Percentiles rank a stretch among this genome's conserved stretches.
Evolutionary conservation across 805 yeast genomes (phyloP).

Genomic region (Saturnispora quitensis): DNA sequence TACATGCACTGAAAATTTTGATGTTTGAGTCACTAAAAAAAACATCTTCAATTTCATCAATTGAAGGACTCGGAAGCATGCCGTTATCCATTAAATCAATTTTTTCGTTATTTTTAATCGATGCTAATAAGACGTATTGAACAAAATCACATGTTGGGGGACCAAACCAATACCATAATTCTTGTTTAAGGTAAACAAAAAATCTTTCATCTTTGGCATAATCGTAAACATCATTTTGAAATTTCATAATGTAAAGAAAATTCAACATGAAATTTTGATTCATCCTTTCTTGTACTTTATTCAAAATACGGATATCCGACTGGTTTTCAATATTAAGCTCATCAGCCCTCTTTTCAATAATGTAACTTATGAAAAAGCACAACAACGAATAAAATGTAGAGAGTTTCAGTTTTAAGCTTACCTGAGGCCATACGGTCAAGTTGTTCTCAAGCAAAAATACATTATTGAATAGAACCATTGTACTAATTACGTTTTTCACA

Average conservation of each 20-base stretch:
- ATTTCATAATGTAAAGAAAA: constrained; percentile 1
- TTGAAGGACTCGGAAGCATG: not conserved
- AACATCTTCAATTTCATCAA: not conserved
- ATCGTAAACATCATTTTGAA: not conserved
- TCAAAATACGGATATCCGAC: not conserved
- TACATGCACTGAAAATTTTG: not conserved
- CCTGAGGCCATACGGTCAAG: constrained; percentile 6
- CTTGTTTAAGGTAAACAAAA: not conserved
- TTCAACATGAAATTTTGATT: not conserved
- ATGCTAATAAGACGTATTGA: not conserved
- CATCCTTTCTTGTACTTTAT: not conserved
- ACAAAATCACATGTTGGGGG: not conserved
- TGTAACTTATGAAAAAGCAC: not conserved
- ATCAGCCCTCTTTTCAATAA: not conserved
- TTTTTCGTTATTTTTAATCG: not conserved
- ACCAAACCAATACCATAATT: constrained; percentile 3
- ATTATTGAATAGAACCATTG: not conserved
- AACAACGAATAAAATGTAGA: not conserved
- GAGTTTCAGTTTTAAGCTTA: constrained; percentile 4
- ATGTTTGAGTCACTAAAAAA: not conserved
- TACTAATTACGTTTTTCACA: not conserved
- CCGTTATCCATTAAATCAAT: not conserved
- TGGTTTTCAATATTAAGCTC: not conserved
- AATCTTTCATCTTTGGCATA: not conserved
- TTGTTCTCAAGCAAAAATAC: not conserved